Percentiles rank a stretch among this genome's conserved stretches.
These are phyloP conservation scores for Setomelanomma holmii DNA, from an alignment of 2,329 filamentous ascomycete genomes.

Conservation along the genomic window DNA sequence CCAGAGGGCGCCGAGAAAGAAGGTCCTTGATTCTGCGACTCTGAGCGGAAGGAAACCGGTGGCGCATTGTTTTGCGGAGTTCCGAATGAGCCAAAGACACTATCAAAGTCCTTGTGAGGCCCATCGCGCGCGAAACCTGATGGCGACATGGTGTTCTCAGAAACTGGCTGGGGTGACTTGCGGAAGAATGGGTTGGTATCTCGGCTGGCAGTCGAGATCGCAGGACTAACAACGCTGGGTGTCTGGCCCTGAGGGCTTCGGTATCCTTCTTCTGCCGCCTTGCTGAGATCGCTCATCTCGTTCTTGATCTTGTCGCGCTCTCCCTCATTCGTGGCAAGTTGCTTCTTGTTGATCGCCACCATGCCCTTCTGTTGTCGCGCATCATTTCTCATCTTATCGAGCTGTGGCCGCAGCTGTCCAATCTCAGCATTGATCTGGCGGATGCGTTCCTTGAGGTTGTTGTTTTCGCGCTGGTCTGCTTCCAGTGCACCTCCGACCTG, in stretches of 20 bases:
- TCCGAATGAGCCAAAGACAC: constrained; percentile 77
- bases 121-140: constrained; percentile 55
- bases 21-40: constrained; percentile 49
- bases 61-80: constrained; percentile 55
- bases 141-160: constrained; percentile 59
- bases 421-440: constrained; percentile 82
- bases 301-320: constrained; percentile 87
- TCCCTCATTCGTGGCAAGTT: constrained; percentile 84
- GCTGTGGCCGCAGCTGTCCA: constrained; percentile 81
- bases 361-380: constrained; percentile 95
- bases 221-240: constrained; percentile 70
- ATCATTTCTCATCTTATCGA: constrained; percentile 92
- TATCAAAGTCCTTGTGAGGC: constrained; percentile 70
- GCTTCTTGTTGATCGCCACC: constrained; percentile 98
- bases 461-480: constrained; percentile 88
- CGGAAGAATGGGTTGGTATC: constrained; percentile 97
- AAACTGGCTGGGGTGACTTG: constrained; percentile 57
- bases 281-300: constrained; percentile 75
- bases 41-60: constrained; percentile 68
- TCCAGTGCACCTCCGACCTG: constrained; percentile 77
- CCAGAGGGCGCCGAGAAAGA: constrained; percentile 51
- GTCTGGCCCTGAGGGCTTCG: constrained; percentile 41
- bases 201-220: constrained; percentile 65
- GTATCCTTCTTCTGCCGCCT: constrained; percentile 63
- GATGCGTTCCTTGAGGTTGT: constrained; percentile 85